Percentiles rank a stretch among this genome's conserved stretches.
These are phyloP conservation scores for Pleurotus salmoneostramineus DNA, from an alignment of 768 basidiomycete species.

Conservation along the genomic window DNA sequence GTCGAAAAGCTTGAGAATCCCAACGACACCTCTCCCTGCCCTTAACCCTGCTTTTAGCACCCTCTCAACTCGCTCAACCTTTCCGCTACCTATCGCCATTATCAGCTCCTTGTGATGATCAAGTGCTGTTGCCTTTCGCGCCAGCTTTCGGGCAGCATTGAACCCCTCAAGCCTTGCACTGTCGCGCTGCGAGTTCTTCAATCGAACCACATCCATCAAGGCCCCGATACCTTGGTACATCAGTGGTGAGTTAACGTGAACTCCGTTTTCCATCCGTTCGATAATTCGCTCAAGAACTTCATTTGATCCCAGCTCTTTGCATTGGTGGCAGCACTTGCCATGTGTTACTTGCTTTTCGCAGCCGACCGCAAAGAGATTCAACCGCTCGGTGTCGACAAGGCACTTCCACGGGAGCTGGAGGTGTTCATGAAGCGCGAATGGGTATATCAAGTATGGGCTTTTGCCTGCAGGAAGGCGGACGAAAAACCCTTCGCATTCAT, in stretches of 20 bases:
- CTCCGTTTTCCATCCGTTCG: slow-evolving; percentile 12
- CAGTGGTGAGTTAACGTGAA: slow-evolving; percentile 11
- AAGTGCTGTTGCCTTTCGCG: slow-evolving; percentile 3
- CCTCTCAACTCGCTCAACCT: slow-evolving; percentile 13
- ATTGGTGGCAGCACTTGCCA: not conserved
- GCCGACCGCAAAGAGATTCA: too few relatives aligned
- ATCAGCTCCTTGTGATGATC: slow-evolving; percentile 17
- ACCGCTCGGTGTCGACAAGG: slow-evolving; percentile 7
- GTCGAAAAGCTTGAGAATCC: slow-evolving; percentile 13
- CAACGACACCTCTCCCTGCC: slow-evolving; percentile 12
- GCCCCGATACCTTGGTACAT: slow-evolving; percentile 11
- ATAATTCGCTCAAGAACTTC: slow-evolving; percentile 12
- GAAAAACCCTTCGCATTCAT: slow-evolving; percentile 17
- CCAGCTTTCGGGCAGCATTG: slow-evolving; percentile 11
- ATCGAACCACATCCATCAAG: slow-evolving; percentile 9
- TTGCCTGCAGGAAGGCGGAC: slow-evolving; percentile 16
- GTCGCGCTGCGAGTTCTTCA: slow-evolving; percentile 8
- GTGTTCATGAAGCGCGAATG: slow-evolving; percentile 19
- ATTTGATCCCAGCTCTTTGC: not conserved
- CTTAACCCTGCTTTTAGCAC: slow-evolving; percentile 13
- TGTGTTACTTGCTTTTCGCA: too few relatives aligned
- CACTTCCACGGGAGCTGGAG: slow-evolving; percentile 21
- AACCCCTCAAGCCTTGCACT: slow-evolving; percentile 10
- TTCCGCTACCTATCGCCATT: slow-evolving; percentile 18
- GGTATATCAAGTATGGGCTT: slow-evolving; percentile 19